Percentiles rank a stretch among this genome's conserved stretches.
These are phyloP conservation scores for Phellinidium pouzarii DNA, from an alignment of 1,284 basidiomycete genomes.

Conservation along the genomic window DNA sequence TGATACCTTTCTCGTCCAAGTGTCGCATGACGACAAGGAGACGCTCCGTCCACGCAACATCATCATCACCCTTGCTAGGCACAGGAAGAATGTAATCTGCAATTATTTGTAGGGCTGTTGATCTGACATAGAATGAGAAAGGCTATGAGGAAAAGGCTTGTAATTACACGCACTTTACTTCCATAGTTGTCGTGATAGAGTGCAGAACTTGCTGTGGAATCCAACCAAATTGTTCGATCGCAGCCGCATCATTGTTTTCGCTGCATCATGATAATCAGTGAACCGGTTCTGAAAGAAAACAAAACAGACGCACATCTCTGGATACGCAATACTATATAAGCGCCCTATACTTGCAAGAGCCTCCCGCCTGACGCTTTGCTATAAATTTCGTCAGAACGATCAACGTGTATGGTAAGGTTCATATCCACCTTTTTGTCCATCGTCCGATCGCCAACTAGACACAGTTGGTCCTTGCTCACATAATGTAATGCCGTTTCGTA, in stretches of 20 bases:
- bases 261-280: conserved; percentile 34
- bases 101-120: conserved; percentile 57
- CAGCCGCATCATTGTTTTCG: conserved; percentile 71
- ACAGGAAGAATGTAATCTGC: conserved; percentile 78
- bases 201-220: conserved; percentile 77
- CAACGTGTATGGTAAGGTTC: background rate
- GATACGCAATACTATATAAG: conserved; percentile 77
- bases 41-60: conserved; percentile 79
- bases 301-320: conserved; percentile 71
- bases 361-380: conserved; percentile 77
- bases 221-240: conserved; percentile 85
- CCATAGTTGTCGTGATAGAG: conserved; percentile 42
- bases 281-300: conserved; percentile 3
- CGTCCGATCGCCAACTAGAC: conserved; percentile 63
- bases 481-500: conserved; percentile 88
- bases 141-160: background rate
- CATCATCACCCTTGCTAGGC: conserved; percentile 60
- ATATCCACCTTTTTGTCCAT: conserved; percentile 77
- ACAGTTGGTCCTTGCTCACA: conserved; percentile 60
- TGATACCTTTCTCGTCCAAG: conserved; percentile 56
- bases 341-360: conserved; percentile 75
- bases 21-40: conserved; percentile 70
- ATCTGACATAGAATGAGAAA: conserved; percentile 32
- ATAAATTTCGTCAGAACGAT: conserved; percentile 1
- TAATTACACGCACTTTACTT: conserved; percentile 47